These are phyloP conservation scores for Carpinus fangiana DNA, from an alignment of 306 rosid species.

Conservation along the genomic window DNA sequence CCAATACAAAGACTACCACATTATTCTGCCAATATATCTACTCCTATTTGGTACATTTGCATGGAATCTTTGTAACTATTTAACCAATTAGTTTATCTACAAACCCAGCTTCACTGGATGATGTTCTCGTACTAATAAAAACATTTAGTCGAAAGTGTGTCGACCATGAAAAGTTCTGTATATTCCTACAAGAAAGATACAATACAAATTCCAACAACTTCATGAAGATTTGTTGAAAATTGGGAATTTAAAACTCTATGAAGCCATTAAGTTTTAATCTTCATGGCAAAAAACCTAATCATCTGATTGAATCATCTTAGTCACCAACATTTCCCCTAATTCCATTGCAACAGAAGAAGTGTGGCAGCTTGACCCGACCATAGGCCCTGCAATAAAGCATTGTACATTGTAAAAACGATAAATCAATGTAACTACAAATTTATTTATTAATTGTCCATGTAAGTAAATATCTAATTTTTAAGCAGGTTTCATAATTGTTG, in stretches of 20 bases:
- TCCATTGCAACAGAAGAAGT: constrained; percentile 65
- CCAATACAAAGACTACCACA: no score
- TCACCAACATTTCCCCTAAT: constrained; percentile 33
- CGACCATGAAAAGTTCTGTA: neutral
- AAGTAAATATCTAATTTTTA: neutral
- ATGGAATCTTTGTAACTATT: neutral
- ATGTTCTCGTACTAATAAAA: neutral
- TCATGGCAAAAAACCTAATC: constrained; percentile 14
- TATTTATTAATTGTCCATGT: neutral
- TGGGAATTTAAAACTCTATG: neutral
- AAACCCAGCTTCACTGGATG: neutral
- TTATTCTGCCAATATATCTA: no score
- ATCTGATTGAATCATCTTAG: constrained; percentile 30
- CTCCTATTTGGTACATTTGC: neutral
- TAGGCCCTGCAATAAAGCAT: constrained; percentile 40
- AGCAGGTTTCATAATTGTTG: neutral
- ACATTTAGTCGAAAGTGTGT: neutral
- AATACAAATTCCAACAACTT: neutral
- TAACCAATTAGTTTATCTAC: neutral
- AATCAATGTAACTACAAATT: neutral
- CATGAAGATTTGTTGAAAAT: neutral
- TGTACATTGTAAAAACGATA: neutral
- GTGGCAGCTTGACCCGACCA: constrained; percentile 60
- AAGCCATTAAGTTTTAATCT: neutral
- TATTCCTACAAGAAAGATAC: neutral